These are phyloP conservation scores for Phyllosticta capitalensis DNA, from an alignment of 2,329 filamentous ascomycete species.

Conservation along the genomic window DNA sequence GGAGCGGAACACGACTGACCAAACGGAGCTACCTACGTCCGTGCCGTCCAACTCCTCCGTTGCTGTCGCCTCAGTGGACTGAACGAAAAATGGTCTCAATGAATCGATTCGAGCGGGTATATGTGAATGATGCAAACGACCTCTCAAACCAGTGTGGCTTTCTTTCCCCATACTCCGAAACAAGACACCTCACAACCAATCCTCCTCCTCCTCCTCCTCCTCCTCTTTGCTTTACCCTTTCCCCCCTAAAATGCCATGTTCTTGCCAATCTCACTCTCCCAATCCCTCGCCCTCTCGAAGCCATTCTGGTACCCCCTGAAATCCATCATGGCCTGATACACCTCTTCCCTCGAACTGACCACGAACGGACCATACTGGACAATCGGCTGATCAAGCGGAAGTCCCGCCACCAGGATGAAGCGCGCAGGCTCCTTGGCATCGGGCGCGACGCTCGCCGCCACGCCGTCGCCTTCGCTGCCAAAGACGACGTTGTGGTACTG, in stretches of 20 bases:
- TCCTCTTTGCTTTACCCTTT: too few species aligned
- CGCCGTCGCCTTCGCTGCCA: constrained; percentile 64
- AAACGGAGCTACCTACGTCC: too few species aligned
- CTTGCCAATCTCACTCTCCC: constrained; percentile 83
- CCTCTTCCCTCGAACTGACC: constrained; percentile 67
- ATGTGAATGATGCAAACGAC: too few species aligned
- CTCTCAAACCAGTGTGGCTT: too few species aligned
- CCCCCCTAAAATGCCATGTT: constrained; percentile 43
- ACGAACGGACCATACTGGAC: constrained; percentile 33
- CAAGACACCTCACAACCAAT: too few species aligned
- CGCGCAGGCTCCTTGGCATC: constrained; percentile 50
- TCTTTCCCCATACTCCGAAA: too few species aligned
- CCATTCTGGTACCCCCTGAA: constrained; percentile 23
- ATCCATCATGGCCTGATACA: constrained; percentile 64
- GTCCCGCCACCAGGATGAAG: constrained; percentile 66
- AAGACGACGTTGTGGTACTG: constrained; percentile 88
- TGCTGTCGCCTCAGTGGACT: too few species aligned
- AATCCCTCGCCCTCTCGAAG: constrained; percentile 32
- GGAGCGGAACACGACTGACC: too few species aligned
- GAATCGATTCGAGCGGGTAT: too few species aligned
- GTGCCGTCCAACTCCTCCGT: too few species aligned
- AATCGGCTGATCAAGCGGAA: constrained; percentile 51
- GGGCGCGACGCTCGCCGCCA: constrained; percentile 60
- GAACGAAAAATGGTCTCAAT: too few species aligned
- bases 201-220: too few species aligned